Base-by-base conservation (phyloP, 2,329 filamentous ascomycete genomes). In the Fusarium robinianum region DNA sequence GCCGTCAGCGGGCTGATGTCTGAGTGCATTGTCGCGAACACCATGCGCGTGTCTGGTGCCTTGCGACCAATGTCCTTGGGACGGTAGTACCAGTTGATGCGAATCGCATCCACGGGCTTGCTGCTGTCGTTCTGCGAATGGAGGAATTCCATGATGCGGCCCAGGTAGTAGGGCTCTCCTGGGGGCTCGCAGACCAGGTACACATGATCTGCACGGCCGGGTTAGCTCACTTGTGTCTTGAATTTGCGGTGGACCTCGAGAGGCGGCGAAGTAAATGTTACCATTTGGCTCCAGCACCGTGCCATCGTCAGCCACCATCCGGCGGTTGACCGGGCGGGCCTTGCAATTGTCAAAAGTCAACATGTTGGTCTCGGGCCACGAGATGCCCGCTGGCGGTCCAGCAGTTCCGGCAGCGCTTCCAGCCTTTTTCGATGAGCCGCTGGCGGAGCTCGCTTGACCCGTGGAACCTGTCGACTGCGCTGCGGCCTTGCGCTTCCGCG, bases 1-100 rank as follows among this genome's bases (percentile, higher is more conserved):
- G 94, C 90, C 36, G 90, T 90, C 61, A 99, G 77, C 45, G 94
- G 94, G 66, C 90, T 95, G 51, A 90, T 87, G 73, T 99, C 94
- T 17, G 94, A 97, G 70, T 99, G 94, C 94, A 99, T 99, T 19
- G 94, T 96, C 51, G 90, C 92, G 71, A 92, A 96, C 38, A 99
- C 83, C 61, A 92, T 78, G 51, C 94, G 87, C 47, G 88, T 92
- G 75, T 99, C 94, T 67, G 88, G 86, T 58, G 88, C 86, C 72
- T 91, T 94, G 59, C 91, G 88, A 57, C 89, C 88, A 64, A 97
- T 95, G 71, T 99, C 94, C 69, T 94, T 90, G 43, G 94, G 92
- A 26, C 94, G 84, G 69, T 97, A 97, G 71, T 92, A 96, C 94
- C 94, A 99, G 72, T 99, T 99, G 64, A 97, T 88, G 58, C 91